Percentiles rank a stretch among this genome's conserved stretches.
These are phyloP conservation scores for Carex cristatella DNA, from an alignment of 176 grass and related monocot species.

Conservation along the genomic window DNA sequence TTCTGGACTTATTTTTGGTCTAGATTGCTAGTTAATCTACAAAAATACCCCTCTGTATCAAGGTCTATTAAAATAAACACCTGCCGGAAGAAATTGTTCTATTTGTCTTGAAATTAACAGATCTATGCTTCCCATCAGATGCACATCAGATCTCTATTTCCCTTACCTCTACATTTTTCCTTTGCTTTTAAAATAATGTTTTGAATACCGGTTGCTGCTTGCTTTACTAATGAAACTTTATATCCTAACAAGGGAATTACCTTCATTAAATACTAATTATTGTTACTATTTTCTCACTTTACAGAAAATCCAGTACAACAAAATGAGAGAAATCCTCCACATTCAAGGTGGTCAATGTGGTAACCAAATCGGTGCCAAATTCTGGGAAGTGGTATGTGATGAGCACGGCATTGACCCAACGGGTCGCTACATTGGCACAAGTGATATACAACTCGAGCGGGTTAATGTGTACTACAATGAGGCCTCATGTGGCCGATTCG, in stretches of 20 bases:
- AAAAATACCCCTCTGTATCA: neutral
- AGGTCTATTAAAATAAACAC: neutral
- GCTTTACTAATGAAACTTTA: too few relatives aligned
- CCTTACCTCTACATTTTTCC: neutral
- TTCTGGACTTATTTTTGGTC: neutral
- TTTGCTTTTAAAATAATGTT: neutral
- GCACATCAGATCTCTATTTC: neutral
- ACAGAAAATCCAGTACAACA: slow-evolving; percentile 3
- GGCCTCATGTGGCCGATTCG: slow-evolving; percentile 58
- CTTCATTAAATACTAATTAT: too few relatives aligned
- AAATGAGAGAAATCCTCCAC: slow-evolving; percentile 79
- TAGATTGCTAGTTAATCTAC: neutral
- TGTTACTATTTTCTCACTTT: neutral
- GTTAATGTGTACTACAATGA: slow-evolving; percentile 83
- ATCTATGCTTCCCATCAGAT: neutral
- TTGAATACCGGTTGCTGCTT: neutral
- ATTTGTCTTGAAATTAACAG: neutral
- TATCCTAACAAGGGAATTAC: too few relatives aligned
- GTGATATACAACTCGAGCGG: slow-evolving; percentile 67
- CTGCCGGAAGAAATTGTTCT: neutral
- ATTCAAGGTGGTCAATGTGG: slow-evolving; percentile 71
- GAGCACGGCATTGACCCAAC: slow-evolving; percentile 72
- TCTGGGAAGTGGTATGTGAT: slow-evolving; percentile 74
- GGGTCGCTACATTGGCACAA: slow-evolving; percentile 29
- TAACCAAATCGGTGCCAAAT: slow-evolving; percentile 74